Percentiles rank a stretch among this genome's conserved stretches.
phyloP scores from a whole-genome alignment of 306 rosid genomes.

The Fragaria ananassa region DNA sequence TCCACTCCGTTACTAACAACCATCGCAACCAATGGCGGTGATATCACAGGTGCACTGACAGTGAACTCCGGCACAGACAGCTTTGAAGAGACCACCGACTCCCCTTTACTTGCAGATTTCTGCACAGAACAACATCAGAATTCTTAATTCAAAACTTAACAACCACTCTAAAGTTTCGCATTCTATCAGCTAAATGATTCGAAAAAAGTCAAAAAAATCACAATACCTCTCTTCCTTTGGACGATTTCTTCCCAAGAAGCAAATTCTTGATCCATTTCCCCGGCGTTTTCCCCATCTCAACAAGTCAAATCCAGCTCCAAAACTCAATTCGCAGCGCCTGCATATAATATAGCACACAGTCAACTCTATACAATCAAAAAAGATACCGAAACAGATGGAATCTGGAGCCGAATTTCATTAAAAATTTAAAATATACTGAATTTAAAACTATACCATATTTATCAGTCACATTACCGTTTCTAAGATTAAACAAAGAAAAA shows the following conservation, averaged over 20 bases:
- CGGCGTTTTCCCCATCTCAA: conserved; percentile 33
- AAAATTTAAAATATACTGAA: neutral
- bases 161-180: neutral
- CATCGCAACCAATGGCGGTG: conserved; percentile 38
- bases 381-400: neutral
- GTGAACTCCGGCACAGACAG: conserved; percentile 32
- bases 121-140: conserved; percentile 33
- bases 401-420: neutral
- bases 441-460: neutral
- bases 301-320: conserved; percentile 9
- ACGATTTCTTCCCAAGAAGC: conserved; percentile 35
- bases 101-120: conserved; percentile 48
- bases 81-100: conserved; percentile 38
- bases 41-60: conserved; percentile 41
- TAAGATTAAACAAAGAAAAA: neutral
- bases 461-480: neutral
- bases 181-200: neutral
- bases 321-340: conserved; percentile 15
- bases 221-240: conserved; percentile 34
- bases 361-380: neutral
- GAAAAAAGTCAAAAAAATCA: neutral
- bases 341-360: neutral
- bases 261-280: conserved; percentile 39
- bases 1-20: conserved; percentile 29
- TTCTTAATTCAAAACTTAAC: neutral